These are phyloP conservation scores for Pelagomonas calceolata DNA, from an alignment of 108 stramenopile genomes.

Conservation along the genomic window DNA sequence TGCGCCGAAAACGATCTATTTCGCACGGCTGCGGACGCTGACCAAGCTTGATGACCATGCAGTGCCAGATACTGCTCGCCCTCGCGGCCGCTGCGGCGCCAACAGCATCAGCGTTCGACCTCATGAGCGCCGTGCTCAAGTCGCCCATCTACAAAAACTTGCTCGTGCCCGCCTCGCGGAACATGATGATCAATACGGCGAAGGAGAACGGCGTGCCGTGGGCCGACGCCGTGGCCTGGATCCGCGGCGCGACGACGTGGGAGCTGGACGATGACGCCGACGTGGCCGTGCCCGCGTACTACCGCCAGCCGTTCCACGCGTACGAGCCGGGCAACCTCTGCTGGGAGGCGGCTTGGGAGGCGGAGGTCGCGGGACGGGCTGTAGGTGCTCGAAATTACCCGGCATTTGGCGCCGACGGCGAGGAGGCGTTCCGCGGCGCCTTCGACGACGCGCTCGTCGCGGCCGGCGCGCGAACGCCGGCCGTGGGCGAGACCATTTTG, in stretches of 20 bases:
- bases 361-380: constrained; percentile 54
- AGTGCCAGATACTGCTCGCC: too few relatives aligned
- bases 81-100: too few relatives aligned
- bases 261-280: too few relatives aligned
- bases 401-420: constrained; percentile 43
- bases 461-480: constrained; percentile 37
- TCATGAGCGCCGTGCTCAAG: too few relatives aligned
- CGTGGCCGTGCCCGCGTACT: background rate
- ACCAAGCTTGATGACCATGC: too few relatives aligned
- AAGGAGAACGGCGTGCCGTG: background rate
- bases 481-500: constrained; percentile 25
- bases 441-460: constrained; percentile 50
- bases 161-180: background rate
- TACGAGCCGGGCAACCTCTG: constrained; percentile 59
- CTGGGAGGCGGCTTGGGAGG: constrained; percentile 63
- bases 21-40: too few relatives aligned
- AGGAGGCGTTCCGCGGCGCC: constrained; percentile 58
- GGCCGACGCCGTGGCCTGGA: background rate
- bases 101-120: too few relatives aligned
- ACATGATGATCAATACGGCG: background rate
- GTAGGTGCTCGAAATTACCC: constrained; percentile 70
- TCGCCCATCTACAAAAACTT: too few relatives aligned
- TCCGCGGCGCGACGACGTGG: too few relatives aligned
- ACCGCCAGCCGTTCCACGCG: constrained; percentile 35
- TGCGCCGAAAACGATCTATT: too few relatives aligned